Conservation (phyloP, 164 flowering plant species). For the Paratinospora sagittata region DNA sequence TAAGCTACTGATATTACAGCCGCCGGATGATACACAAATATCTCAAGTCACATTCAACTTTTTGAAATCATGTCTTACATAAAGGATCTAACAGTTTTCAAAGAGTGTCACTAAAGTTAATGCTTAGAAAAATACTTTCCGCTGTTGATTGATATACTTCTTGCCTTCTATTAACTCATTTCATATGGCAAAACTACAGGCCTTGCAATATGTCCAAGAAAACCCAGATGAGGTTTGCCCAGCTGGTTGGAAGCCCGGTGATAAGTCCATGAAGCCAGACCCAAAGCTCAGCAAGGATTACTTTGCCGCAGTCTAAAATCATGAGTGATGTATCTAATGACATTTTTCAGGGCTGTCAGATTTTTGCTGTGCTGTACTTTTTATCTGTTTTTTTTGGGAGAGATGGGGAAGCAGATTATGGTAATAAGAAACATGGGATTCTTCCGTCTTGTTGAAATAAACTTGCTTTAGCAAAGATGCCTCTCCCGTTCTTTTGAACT, state of each 20-base stretch:
- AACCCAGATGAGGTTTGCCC: slow-evolving; percentile 99
- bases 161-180: not conserved
- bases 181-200: slow-evolving; percentile 37
- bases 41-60: too few species aligned
- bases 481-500: not conserved
- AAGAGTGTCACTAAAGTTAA: too few species aligned
- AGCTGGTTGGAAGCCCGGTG: slow-evolving; percentile 99
- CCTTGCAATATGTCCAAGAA: slow-evolving; percentile 94
- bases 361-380: not conserved
- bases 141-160: not conserved
- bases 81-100: too few species aligned
- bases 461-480: not conserved
- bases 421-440: slow-evolving; percentile 13
- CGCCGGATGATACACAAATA: too few species aligned
- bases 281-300: slow-evolving; percentile 95
- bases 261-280: slow-evolving; percentile 95
- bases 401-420: slow-evolving; percentile 12
- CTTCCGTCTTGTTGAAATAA: not conserved
- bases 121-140: not conserved
- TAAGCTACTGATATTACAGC: too few species aligned
- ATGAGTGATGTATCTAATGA: slow-evolving; percentile 1
- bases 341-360: not conserved
- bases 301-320: slow-evolving; percentile 56
- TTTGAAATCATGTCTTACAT: too few species aligned
- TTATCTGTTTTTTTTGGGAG: slow-evolving; percentile 6